These are phyloP conservation scores for Stromatinia cepivora DNA, from an alignment of 2,329 filamentous ascomycete genomes.

Conservation along the genomic window DNA sequence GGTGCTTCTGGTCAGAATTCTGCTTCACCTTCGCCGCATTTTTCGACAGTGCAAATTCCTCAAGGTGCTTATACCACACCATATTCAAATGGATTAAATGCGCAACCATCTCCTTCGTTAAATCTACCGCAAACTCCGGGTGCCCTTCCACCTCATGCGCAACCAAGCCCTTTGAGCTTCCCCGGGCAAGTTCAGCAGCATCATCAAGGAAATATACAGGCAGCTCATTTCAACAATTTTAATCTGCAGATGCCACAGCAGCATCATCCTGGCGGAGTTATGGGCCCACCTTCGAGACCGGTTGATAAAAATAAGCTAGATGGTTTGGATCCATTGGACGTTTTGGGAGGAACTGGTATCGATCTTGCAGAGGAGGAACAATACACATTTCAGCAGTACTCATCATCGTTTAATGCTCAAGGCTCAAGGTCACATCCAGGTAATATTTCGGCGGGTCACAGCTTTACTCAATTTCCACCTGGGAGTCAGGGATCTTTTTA, in stretches of 20 bases:
- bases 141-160: conserved; percentile 36
- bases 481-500: conserved; percentile 60
- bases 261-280: conserved; percentile 46
- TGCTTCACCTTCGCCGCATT: conserved; percentile 38
- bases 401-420: conserved; percentile 50
- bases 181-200: conserved; percentile 27
- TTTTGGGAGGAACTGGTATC: conserved; percentile 80
- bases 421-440: conserved; percentile 46
- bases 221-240: conserved; percentile 24
- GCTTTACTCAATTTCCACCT: conserved; percentile 57
- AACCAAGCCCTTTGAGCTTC: conserved; percentile 34
- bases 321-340: conserved; percentile 76
- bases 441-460: conserved; percentile 45
- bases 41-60: conserved; percentile 38
- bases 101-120: conserved; percentile 33
- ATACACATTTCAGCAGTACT: conserved; percentile 68
- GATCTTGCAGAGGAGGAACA: conserved; percentile 86
- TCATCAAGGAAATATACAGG: conserved; percentile 21
- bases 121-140: conserved; percentile 36
- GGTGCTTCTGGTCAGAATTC: conserved; percentile 38
- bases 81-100: conserved; percentile 39
- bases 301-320: conserved; percentile 58
- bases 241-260: conserved; percentile 42
- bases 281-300: conserved; percentile 62
- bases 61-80: conserved; percentile 40